A percentile compares a stretch with the other conserved stretches of the same genome.
phyloP scores from a whole-genome alignment of 2,329 filamentous ascomycete species.

The Cercospora berteroae region DNA sequence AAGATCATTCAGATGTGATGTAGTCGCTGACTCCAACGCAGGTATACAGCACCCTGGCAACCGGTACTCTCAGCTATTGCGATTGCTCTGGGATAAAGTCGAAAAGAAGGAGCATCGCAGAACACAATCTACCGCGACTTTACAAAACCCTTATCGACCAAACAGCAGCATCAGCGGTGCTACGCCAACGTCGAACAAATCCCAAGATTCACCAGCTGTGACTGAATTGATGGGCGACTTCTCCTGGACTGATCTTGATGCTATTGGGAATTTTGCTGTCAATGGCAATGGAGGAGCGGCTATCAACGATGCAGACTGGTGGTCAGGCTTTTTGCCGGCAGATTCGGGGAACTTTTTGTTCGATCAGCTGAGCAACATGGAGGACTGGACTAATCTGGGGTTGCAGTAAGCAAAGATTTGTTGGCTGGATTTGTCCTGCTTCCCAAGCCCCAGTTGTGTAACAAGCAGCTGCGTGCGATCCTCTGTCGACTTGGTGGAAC shows the following conservation, averaged over 20 bases:
- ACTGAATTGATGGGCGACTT: slow-evolving; percentile 51
- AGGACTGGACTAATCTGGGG: slow-evolving; percentile 35
- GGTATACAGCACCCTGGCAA: slow-evolving; percentile 47
- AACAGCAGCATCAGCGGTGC: slow-evolving; percentile 41
- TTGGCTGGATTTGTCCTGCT: background rate
- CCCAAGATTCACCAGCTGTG: slow-evolving; percentile 42
- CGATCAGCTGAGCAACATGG: slow-evolving; percentile 34
- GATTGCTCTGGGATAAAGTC: slow-evolving; percentile 51
- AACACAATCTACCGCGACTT: slow-evolving; percentile 28
- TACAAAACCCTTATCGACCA: slow-evolving; percentile 43
- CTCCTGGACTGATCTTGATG: slow-evolving; percentile 50
- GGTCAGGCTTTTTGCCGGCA: slow-evolving; percentile 40
- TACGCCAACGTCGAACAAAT: slow-evolving; percentile 31
- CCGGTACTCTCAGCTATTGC: slow-evolving; percentile 48
- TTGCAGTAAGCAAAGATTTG: slow-evolving; percentile 22
- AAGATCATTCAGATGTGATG: background rate
- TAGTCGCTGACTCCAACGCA: background rate
- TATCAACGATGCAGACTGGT: slow-evolving; percentile 38
- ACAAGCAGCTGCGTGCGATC: background rate
- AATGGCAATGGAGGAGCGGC: slow-evolving; percentile 40
- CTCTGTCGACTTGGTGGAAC: background rate
- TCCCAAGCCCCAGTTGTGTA: background rate
- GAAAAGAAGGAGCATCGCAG: slow-evolving; percentile 35
- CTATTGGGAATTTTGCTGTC: slow-evolving; percentile 50
- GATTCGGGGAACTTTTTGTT: slow-evolving; percentile 39